Evolutionary conservation across 2,329 filamentous ascomycete genomes (phyloP), one percentile per base, ranked within the genome.

Genomic region (Fusarium solani-melongenae): DNA sequence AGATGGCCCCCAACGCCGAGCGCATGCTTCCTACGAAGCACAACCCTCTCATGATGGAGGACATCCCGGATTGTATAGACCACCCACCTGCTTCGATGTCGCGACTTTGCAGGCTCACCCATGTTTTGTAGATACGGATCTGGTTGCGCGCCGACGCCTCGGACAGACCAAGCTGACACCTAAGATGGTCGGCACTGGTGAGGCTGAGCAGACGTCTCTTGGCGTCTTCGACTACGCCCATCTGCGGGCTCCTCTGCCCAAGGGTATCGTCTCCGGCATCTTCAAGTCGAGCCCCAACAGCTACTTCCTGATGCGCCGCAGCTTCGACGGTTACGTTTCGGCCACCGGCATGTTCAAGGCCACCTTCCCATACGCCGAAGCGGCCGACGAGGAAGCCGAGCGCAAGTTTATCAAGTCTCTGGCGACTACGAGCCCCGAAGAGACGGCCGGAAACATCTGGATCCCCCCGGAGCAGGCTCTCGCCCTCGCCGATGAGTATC

Each of bases 391-490:
- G 80, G 90, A 94, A 77, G 84, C 85, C 2, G 94, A 97, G 85
- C 92, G 94, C 80, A 91, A 89, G 78, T 95, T 94, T 83, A 92
- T 99, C 84, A 98, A 98, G 86, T 90, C 89, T 8, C 91, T 96
- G 31, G 84, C 90, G 36, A 92, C 92, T 33, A 97, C 95, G 11
- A 97, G 95, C 77, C 88, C 88, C 65, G 95, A 98, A 80, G 96
- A 98, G 86, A 95, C 96, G 33, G 96, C 96, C 29, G 96, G 96
- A 53, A 99, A 98, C 82, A 91, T 99, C 61, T 99, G 96, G 96
- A 95, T 98, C 59, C 91, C 94, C 55, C 95, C 96, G 7, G 88
- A 92, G 74, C 84, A 90, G 90, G 96, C 96, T 38, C 88, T 99
- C 51, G 85, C 89, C 66, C 88, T 99, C 14, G 94, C 96, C 60